Conservation (phyloP, 208 protist species). For the Trypanosoma vivax region DNA sequence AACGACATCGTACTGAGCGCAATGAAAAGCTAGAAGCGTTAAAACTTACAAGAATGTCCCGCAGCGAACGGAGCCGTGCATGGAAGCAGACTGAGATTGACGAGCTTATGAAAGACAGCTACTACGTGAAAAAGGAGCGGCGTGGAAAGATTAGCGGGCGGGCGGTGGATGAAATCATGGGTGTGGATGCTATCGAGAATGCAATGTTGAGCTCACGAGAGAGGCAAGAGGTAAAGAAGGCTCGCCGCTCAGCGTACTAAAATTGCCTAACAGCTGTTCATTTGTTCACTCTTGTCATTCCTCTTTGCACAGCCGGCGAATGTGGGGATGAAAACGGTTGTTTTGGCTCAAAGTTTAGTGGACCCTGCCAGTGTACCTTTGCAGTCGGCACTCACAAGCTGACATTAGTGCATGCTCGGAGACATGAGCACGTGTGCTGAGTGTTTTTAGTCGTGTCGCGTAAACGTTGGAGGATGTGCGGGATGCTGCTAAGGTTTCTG, state of each 20-base stretch:
- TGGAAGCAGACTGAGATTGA: conserved; percentile 84
- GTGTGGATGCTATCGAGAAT: conserved; percentile 84
- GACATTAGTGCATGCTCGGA: too few species aligned
- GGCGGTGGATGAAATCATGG: conserved; percentile 78
- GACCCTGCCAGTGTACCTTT: too few species aligned
- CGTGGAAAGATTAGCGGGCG: conserved; percentile 48
- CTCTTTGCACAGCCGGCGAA: not conserved
- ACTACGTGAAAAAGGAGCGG: conserved; percentile 88
- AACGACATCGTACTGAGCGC: conserved; percentile 73
- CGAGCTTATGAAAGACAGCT: conserved; percentile 86
- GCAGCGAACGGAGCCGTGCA: conserved; percentile 66
- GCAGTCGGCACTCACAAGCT: too few species aligned
- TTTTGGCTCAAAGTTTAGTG: too few species aligned
- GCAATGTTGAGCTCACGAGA: conserved; percentile 76
- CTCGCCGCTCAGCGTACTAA: conserved; percentile 30
- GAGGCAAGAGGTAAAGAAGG: conserved; percentile 65
- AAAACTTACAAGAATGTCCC: conserved; percentile 79
- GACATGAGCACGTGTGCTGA: too few species aligned
- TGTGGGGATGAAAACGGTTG: too few species aligned
- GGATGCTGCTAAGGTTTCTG: too few species aligned
- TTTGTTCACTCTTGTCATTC: not conserved
- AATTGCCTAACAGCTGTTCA: too few species aligned
- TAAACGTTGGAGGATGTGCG: too few species aligned
- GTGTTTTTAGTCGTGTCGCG: too few species aligned
- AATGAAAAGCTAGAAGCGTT: conserved; percentile 81